Conservation (phyloP, 2,329 filamentous ascomycete genomes). For the Clonostachys rosea region DNA sequence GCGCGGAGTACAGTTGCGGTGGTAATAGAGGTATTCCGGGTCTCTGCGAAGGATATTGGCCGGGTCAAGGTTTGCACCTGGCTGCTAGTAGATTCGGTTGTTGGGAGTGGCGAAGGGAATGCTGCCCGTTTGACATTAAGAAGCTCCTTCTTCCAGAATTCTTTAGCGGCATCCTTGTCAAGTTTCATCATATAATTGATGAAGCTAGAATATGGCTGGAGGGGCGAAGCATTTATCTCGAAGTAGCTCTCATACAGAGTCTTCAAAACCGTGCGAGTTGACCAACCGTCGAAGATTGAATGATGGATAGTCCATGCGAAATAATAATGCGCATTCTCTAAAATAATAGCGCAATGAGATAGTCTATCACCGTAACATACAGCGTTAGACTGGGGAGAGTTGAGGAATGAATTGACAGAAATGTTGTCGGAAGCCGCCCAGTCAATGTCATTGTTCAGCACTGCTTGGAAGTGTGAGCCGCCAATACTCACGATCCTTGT, state of each 20-base stretch:
- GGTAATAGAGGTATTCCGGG: slow-evolving; percentile 1
- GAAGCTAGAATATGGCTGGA: slow-evolving; percentile 27
- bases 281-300: slow-evolving; percentile 20
- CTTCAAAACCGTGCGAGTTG: slow-evolving; percentile 9
- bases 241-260: slow-evolving; percentile 4
- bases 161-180: not conserved
- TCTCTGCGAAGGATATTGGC: not conserved
- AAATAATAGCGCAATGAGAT: slow-evolving; percentile 4
- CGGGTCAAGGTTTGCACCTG: not conserved
- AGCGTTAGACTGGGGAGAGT: not conserved
- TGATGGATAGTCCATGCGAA: slow-evolving; percentile 11
- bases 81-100: not conserved
- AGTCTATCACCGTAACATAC: slow-evolving; percentile 7
- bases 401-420: not conserved
- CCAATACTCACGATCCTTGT: slow-evolving; percentile 9
- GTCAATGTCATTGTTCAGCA: slow-evolving; percentile 5
- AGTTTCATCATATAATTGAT: slow-evolving; percentile 29
- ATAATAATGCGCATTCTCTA: not conserved
- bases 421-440: not conserved
- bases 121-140: not conserved
- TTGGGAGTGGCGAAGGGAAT: not conserved
- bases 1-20: slow-evolving; percentile 8
- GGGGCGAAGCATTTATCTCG: slow-evolving; percentile 7
- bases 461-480: slow-evolving; percentile 3
- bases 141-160: not conserved